Base-by-base conservation (phyloP, 2,329 filamentous ascomycete species). In the Diplodia corticola region DNA sequence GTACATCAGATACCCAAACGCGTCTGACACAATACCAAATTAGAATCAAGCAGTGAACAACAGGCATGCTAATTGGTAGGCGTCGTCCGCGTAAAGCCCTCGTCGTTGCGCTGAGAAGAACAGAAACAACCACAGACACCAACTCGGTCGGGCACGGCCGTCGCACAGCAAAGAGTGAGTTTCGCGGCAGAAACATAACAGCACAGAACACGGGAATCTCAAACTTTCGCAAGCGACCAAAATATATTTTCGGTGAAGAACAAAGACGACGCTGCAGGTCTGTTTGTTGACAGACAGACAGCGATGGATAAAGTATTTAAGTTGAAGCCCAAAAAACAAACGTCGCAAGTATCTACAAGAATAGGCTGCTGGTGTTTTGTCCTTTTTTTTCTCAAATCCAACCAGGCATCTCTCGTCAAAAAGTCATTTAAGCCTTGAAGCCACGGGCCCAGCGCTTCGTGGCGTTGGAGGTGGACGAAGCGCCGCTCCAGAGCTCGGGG, bases 401-500 rank as follows among this genome's bases (percentile, higher is more conserved):
- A 35, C 12, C 33, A 35, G 33, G 33, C 12, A 35, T 35, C 33
- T 35, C n/a, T 28, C 55, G 30, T 17, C 37, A 24, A 51, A 54
- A n/a, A n/a, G n/a, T n/a, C 28, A 17, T n/a, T 49, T 33, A 63
- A 40, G 26, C 60, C 48, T 37, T 51, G 60, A 63, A 53, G 35
- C 6, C 20, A 20, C 60, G 60, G 7, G 48, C 33, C 48, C 30
- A 63, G 48, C 60, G 46, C 46, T 51, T 51, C 7, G 46, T 37
- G 28, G 46, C 10, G 48, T 33, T 35, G 33, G 63, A 57, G 6
- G 63, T 44, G n/a, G 40, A 46, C 10, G 30, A 55, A 44, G 64
- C 33, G 44, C 53, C 54, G 20, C 46, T 51, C 64, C 64, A 65
- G 24, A 65, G 64, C n/a, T 30, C 54, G 26, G 64, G 64, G 44